Base-by-base conservation (phyloP, 2,329 filamentous ascomycete species). In the Cladophialophora chaetospira region DNA sequence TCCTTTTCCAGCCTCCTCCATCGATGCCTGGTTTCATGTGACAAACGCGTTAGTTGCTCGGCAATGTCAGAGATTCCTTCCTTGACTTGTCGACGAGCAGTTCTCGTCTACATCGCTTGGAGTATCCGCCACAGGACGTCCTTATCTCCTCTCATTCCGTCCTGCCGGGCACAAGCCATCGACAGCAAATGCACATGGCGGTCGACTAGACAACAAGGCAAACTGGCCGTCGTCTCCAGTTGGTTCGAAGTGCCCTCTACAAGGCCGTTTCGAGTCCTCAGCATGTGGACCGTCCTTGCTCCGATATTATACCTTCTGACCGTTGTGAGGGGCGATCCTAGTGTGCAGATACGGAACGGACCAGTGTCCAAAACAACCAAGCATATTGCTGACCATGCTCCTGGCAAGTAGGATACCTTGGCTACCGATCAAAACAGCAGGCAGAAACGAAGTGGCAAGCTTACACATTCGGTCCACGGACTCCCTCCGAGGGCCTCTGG, bases 1-100 rank as follows among this genome's bases (percentile, higher is more conserved):
- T 11, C 33, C 19, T 50, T 25, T 42, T 47, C 15, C 29, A 42
- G 25, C 17, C 19, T 23, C 35, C 5, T 28, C 35, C 43, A 31
- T 17, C 17, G 15, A 43, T 51, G 48, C 48, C 40, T 29, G 35
- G 48, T 35, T 51, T 51, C 48, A 51, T 51, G 48, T 43, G 48
- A 51, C 48, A 19, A n/a, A 19, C 3, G 48, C 29, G 9, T 51
- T 51, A 51, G 48, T 9, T 31, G 35, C 48, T 45, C 50, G 40
- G 50, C 38, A 28, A 13, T 21, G 6, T 21, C 17, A 13, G 31
- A 25, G 15, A 13, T 26, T 11, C 19, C 31, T 36, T 23, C 23
- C 5, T 29, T 10, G 35, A 25, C 19, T 21, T 8, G 35, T 40
- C 40, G 40, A 44, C 13, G 10, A 28, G 40, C 5, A 23, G 35